Conservation (phyloP, 441 rosid species). For the Geranium incanum region DNA sequence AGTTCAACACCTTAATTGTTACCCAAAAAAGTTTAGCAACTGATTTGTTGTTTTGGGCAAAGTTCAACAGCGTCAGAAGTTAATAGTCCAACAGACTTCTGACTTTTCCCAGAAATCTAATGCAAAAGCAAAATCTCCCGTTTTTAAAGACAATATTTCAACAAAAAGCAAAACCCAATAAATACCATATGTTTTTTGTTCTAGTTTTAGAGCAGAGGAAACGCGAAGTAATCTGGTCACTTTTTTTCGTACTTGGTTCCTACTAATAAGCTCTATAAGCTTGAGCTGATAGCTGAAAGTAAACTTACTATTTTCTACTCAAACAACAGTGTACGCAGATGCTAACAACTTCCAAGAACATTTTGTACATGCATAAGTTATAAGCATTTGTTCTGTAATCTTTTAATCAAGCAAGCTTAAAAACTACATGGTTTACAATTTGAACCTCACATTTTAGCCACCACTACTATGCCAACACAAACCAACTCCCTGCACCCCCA, state of each 20-base stretch:
- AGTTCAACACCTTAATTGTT: no score
- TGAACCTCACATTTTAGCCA: neutral
- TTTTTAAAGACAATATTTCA: no score
- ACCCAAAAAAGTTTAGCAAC: no score
- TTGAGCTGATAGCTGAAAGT: neutral
- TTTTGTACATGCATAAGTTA: neutral
- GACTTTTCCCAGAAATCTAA: no score
- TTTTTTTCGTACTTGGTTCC: neutral
- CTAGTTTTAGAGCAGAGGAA: neutral
- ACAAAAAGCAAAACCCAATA: no score
- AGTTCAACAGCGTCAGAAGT: no score
- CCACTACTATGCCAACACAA: neutral
- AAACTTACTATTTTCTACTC: neutral
- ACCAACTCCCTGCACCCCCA: neutral
- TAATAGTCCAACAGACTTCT: no score
- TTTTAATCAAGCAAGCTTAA: neutral
- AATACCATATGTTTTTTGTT: neutral
- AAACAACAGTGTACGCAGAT: neutral
- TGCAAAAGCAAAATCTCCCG: no score
- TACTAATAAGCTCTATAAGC: neutral
- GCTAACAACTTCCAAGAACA: neutral
- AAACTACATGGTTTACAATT: neutral
- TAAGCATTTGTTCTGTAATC: neutral
- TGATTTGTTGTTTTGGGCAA: no score
- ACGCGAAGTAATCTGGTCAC: neutral